Evolutionary conservation across 2,329 filamentous ascomycete species (phyloP).

Genomic region (Incumbomyces delicatus): DNA sequence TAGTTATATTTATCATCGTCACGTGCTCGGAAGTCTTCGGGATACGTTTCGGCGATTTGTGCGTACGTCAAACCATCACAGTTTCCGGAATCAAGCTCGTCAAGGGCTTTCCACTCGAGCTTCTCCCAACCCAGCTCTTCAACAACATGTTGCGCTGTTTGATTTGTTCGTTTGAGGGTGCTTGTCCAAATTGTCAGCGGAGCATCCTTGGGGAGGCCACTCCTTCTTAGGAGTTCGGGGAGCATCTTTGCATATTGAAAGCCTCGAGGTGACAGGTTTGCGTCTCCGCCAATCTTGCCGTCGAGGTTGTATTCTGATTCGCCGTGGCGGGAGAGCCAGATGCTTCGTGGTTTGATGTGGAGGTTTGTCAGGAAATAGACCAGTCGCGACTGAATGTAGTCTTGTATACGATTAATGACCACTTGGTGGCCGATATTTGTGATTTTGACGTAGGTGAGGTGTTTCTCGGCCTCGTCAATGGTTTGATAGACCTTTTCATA

Average conservation of each 20-base stretch:
- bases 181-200: constrained; percentile 67
- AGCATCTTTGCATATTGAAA: constrained; percentile 78
- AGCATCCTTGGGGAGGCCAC: constrained; percentile 61
- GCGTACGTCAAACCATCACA: constrained; percentile 95
- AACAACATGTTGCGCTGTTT: constrained; percentile 76
- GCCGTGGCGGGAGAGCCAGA: constrained; percentile 95
- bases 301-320: constrained; percentile 87
- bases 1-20: constrained; percentile 99
- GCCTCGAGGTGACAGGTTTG: constrained; percentile 73
- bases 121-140: constrained; percentile 67
- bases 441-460: constrained; percentile 92
- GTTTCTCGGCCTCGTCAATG: constrained; percentile 76
- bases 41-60: constrained; percentile 82
- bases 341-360: constrained; percentile 90
- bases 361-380: constrained; percentile 99
- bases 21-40: constrained; percentile 87
- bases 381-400: constrained; percentile 90
- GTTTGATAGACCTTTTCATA: constrained; percentile 97
- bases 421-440: constrained; percentile 94
- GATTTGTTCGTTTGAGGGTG: constrained; percentile 73
- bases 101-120: constrained; percentile 95
- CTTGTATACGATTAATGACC: constrained; percentile 94
- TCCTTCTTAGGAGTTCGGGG: constrained; percentile 73
- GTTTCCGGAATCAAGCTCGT: constrained; percentile 91
- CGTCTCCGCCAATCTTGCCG: constrained; percentile 87